Conservation (phyloP, 2,329 filamentous ascomycete species). For the Hymenoscyphus salicellus region DNA sequence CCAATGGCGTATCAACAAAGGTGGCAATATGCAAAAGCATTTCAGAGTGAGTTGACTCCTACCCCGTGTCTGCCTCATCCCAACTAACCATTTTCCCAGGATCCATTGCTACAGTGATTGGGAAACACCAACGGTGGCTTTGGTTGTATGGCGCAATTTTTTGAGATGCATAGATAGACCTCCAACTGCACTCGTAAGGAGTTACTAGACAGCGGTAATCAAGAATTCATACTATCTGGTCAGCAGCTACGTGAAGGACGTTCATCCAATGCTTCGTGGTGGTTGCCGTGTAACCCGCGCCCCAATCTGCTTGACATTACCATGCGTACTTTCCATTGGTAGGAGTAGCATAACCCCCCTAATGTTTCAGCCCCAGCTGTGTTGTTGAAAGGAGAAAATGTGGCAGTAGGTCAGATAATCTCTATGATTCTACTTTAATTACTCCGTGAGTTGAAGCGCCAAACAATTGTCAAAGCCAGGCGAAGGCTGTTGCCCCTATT, state of each 20-base stretch:
- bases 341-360: not conserved
- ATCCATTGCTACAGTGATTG: conserved; percentile 33
- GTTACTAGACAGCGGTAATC: not conserved
- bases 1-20: conserved; percentile 69
- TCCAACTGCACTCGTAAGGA: not conserved
- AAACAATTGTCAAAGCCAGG: not conserved
- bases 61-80: conserved; percentile 3
- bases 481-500: not conserved
- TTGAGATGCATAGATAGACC: not conserved
- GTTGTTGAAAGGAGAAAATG: not conserved
- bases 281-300: not conserved
- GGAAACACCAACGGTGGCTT: conserved; percentile 11
- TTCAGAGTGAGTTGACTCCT: conserved; percentile 52
- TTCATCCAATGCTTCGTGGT: not conserved
- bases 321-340: not conserved
- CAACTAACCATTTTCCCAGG: conserved; percentile 29
- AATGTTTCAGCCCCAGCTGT: conserved; percentile 6
- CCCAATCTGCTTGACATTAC: not conserved
- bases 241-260: not conserved
- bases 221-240: not conserved
- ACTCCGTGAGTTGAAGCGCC: not conserved
- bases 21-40: conserved; percentile 65
- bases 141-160: conserved; percentile 6
- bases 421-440: not conserved
- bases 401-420: conserved; percentile 10